A percentile compares a stretch with the other conserved stretches of the same genome.
Conservation (phyloP, 176 grass and related monocot genomes). For the Carex scoparia region DNA sequence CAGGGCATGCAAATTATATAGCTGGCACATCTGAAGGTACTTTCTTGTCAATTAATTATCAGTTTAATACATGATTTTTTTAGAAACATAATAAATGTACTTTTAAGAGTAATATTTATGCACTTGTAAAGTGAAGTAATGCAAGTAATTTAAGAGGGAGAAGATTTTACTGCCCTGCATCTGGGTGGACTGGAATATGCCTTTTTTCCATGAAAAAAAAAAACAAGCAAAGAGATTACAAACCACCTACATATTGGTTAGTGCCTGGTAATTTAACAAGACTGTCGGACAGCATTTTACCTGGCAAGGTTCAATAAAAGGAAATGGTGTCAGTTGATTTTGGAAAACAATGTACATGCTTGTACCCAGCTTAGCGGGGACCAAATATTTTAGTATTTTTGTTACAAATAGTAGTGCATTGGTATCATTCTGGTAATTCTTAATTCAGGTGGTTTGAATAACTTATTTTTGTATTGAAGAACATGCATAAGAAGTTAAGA, state of each 20-base stretch:
- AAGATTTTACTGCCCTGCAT: not conserved
- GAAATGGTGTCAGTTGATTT: not conserved
- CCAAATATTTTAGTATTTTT: not conserved
- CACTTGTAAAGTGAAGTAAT: not conserved
- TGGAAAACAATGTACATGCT: not conserved
- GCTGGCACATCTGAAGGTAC: constrained; percentile 55
- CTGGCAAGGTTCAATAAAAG: not conserved
- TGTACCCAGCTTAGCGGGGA: not conserved
- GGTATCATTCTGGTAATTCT: not conserved
- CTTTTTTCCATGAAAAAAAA: not conserved
- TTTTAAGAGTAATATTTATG: not conserved
- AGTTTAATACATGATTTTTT: not conserved
- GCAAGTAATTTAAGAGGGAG: not conserved
- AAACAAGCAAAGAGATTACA: not conserved
- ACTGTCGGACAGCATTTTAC: not conserved
- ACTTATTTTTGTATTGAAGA: not conserved
- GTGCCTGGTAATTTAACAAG: not conserved
- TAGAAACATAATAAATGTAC: not conserved
- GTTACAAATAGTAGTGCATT: not conserved
- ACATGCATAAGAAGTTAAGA: not conserved
- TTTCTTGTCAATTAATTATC: not conserved
- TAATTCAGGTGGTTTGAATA: not conserved
- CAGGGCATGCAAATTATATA: constrained; percentile 60
- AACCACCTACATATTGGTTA: not conserved
- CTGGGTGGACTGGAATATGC: not conserved